These are phyloP conservation scores for Trametes punicea DNA, from an alignment of 768 basidiomycete genomes.

Conservation along the genomic window DNA sequence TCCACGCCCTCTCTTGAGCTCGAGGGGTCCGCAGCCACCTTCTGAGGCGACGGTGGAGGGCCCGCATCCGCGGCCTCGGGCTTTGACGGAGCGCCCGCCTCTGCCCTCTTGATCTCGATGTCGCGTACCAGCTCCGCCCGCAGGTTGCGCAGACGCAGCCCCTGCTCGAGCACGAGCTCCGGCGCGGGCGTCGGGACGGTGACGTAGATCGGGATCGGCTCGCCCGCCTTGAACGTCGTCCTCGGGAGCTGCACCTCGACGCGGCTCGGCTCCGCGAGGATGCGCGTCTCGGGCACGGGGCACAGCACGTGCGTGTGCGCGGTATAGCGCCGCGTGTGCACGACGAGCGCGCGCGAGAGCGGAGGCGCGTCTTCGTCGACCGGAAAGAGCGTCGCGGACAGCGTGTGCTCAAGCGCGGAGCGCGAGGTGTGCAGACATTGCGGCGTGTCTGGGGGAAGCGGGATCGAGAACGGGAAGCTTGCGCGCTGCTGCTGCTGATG, in stretches of 20 bases:
- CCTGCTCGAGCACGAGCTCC: conserved; percentile 64
- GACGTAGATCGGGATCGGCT: conserved; percentile 75
- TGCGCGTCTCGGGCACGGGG: conserved; percentile 56
- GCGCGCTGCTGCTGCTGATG: too few species aligned
- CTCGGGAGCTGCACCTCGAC: conserved; percentile 72
- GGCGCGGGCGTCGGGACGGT: conserved; percentile 73
- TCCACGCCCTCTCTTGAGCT: conserved; percentile 21
- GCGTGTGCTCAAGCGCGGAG: conserved; percentile 67
- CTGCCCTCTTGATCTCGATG: conserved; percentile 45
- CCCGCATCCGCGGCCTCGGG: conserved; percentile 37
- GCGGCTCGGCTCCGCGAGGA: conserved; percentile 58
- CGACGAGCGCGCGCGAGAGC: conserved; percentile 54
- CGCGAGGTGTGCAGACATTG: conserved; percentile 76
- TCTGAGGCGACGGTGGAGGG: conserved; percentile 26
- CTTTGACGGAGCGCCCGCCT: neutral
- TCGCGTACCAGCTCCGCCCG: conserved; percentile 73
- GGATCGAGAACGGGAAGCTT: conserved; percentile 77
- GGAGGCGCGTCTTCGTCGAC: conserved; percentile 35
- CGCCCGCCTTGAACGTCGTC: conserved; percentile 65
- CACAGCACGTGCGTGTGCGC: conserved; percentile 57
- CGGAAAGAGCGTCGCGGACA: conserved; percentile 62
- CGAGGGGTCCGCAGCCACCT: conserved; percentile 20
- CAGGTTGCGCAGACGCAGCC: conserved; percentile 75
- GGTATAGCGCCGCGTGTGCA: conserved; percentile 74
- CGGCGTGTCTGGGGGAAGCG: conserved; percentile 74